A percentile compares a stretch with the other conserved stretches of the same genome.
These are phyloP conservation scores for Ophiostoma tasmaniense DNA, from an alignment of 2,329 filamentous ascomycete species.

Conservation along the genomic window DNA sequence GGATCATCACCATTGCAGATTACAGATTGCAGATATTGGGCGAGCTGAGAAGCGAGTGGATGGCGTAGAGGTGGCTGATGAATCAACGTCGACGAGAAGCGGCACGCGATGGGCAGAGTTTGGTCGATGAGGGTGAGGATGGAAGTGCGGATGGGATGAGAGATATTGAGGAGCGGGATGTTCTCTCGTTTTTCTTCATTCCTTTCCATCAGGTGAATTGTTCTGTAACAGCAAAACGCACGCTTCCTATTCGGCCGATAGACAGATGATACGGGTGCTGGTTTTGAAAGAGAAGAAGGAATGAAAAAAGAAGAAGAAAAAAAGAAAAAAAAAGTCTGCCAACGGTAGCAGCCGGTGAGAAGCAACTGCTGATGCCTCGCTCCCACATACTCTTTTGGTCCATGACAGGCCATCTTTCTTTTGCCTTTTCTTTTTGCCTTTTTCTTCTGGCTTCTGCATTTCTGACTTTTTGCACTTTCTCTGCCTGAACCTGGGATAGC, in stretches of 20 bases:
- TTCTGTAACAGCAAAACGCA: neutral
- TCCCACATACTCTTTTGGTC: neutral
- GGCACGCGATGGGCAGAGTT: neutral
- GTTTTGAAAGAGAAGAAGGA: neutral
- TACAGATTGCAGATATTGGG: neutral
- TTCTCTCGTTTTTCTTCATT: neutral
- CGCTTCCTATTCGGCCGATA: neutral
- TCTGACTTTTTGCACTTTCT: neutral
- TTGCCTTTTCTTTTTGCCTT: neutral
- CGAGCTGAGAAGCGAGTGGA: neutral
- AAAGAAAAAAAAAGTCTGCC: no score
- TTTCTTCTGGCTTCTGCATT: neutral
- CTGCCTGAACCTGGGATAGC: neutral
- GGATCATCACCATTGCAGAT: neutral
- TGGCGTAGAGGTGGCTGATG: neutral
- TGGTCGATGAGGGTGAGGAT: neutral
- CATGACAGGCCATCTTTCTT: neutral
- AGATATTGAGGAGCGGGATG: neutral
- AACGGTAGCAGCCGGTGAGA: neutral
- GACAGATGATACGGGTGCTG: neutral
- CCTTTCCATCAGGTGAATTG: neutral
- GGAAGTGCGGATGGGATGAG: neutral
- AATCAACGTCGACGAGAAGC: neutral
- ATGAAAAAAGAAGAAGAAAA: no score
- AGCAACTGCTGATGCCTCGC: neutral